These are phyloP conservation scores for Entomortierella parvispora DNA, from an alignment of 192 early-diverging fungal genomes.

Conservation along the genomic window DNA sequence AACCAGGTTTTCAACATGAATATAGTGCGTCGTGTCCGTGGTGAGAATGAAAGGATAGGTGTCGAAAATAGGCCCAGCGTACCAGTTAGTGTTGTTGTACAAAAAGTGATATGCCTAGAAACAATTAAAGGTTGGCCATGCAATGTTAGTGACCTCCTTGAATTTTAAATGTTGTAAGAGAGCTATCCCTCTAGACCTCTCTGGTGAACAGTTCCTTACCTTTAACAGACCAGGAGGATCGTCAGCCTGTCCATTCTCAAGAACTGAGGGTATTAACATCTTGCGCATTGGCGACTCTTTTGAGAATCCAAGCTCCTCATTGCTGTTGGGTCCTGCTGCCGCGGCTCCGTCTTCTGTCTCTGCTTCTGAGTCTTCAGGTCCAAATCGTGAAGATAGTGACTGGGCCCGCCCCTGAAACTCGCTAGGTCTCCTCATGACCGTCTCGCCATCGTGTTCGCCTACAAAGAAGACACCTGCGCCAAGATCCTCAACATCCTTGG, in stretches of 20 bases:
- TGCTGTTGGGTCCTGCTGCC: conserved; percentile 2
- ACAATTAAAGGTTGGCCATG: not conserved
- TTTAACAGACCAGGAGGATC: conserved; percentile 37
- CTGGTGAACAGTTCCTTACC: conserved; percentile 2
- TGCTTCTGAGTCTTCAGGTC: conserved; percentile 5
- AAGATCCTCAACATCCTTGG: conserved; percentile 43
- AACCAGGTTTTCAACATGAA: conserved; percentile 42
- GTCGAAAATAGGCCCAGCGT: conserved; percentile 37
- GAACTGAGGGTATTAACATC: conserved; percentile 44
- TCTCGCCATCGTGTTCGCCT: conserved; percentile 45
- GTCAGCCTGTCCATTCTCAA: conserved; percentile 44
- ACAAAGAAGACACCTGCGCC: conserved; percentile 46
- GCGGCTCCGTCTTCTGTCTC: not conserved
- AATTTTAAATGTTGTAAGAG: not conserved
- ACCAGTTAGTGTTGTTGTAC: conserved; percentile 49
- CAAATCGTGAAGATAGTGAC: conserved; percentile 25
- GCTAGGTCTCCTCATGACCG: conserved; percentile 40
- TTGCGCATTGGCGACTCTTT: conserved; percentile 43
- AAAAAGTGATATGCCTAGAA: conserved; percentile 42
- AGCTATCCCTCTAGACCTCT: not conserved
- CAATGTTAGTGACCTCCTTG: not conserved
- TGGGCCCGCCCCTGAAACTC: conserved; percentile 36
- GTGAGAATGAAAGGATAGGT: conserved; percentile 38
- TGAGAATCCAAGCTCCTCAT: conserved; percentile 4
- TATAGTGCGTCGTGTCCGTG: conserved; percentile 47